Base-by-base conservation (phyloP, 2,329 filamentous ascomycete species). In the Diaporthe aspalathi region DNA sequence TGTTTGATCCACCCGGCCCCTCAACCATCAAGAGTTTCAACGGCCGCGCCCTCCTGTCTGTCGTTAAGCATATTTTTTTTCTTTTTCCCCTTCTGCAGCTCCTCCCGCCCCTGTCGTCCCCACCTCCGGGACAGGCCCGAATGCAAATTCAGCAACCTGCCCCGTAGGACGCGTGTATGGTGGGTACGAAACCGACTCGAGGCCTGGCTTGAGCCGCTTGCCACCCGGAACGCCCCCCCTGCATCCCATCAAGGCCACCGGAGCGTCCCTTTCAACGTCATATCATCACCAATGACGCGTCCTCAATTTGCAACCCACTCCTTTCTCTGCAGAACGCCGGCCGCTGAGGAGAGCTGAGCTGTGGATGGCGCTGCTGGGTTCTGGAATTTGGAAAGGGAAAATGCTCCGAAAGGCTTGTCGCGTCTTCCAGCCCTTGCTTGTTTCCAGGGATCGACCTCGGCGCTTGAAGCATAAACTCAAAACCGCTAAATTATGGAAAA, bases 241-340 rank as follows among this genome's bases (percentile, higher is more conserved):
- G 50, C 35, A 49, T 50, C 29, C 38, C 27, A 60, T 50, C n/a
- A 24, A 43, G 32, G 45, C 43, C 40, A 60, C n/a, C 43, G 22
- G 16, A n/a, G 22, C 17, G 7, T 47, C 47, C 38, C 29, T 43
- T 50, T 60, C 53, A 68, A 68, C 67, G 17, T 65, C 40, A 67
- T 32, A 54, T 27, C 29, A 49, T 53, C 49, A 20, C 65, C 50
- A 69, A 60, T 72, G 49, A 72, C 70, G 67, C 67, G 67, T 70
- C 70, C 70, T 38, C 67, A 70, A 60, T 72, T 63, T 60, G 67
- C 67, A 70, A 69, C 47, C 12, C 56, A 40, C 57, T 40, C 52
- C 45, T 47, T 63, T 43, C 17, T 32, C 16, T 16, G 47, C 53
- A 49, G n/a, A n/a, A n/a, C 22, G 47, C 63, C 63, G 50, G 14